Evolutionary conservation across 306 rosid genomes (phyloP).

Genomic region (Lagenaria siceraria): DNA sequence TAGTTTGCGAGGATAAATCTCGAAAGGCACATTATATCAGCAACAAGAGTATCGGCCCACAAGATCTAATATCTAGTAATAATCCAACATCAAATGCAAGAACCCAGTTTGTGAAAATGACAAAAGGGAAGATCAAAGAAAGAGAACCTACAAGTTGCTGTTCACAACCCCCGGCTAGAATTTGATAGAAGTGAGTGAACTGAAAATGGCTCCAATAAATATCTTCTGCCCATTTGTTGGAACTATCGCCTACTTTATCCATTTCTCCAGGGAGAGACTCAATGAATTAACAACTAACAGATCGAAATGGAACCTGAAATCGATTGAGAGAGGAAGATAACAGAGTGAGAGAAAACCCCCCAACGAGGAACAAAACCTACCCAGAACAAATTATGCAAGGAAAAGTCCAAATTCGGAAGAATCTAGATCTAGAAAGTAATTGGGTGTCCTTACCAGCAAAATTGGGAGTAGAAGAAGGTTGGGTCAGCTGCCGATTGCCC

Average conservation of each 20-base stretch:
- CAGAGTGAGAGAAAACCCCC: neutral
- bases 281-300: neutral
- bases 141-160: constrained; percentile 33
- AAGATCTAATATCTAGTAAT: neutral
- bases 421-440: neutral
- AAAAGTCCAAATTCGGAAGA: neutral
- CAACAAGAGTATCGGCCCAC: neutral
- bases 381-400: neutral
- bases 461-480: neutral
- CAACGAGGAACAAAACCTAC: neutral
- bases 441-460: neutral
- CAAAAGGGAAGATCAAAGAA: neutral
- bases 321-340: neutral
- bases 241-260: constrained; percentile 15
- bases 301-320: neutral
- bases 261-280: constrained; percentile 14
- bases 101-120: neutral
- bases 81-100: neutral
- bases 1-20: neutral
- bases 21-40: neutral
- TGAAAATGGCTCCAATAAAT: constrained; percentile 57
- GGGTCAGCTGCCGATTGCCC: neutral
- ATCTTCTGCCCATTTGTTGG: constrained; percentile 42
- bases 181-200: constrained; percentile 29
- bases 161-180: constrained; percentile 28